These are phyloP conservation scores for Colletotrichum musicola DNA, from an alignment of 2,329 filamentous ascomycete species.

Conservation along the genomic window DNA sequence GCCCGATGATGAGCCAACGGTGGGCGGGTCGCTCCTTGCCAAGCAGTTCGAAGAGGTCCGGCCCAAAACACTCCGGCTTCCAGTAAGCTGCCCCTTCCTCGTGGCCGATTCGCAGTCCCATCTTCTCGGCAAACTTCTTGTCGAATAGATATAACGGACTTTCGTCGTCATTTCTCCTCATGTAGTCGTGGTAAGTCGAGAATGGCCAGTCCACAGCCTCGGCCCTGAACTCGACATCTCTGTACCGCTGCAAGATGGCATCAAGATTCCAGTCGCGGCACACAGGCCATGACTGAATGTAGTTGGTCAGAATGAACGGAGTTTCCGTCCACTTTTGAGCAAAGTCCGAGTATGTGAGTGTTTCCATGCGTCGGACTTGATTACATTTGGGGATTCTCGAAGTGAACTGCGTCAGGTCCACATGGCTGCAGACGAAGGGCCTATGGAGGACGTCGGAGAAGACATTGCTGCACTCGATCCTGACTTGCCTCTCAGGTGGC, in stretches of 20 bases:
- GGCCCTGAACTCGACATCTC: conserved; percentile 80
- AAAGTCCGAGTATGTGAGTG: conserved; percentile 81
- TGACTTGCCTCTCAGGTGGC: conserved; percentile 60
- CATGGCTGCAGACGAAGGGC: conserved; percentile 89
- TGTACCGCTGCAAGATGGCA: conserved; percentile 73
- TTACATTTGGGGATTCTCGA: conserved; percentile 80
- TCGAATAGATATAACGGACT: conserved; percentile 95
- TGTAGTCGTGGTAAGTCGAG: conserved; percentile 84
- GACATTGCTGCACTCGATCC: conserved; percentile 79
- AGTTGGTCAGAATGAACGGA: conserved; percentile 88
- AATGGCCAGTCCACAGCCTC: conserved; percentile 95
- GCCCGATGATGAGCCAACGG: conserved; percentile 93
- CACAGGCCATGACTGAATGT: conserved; percentile 85
- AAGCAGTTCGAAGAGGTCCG: conserved; percentile 86
- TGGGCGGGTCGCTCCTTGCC: conserved; percentile 85
- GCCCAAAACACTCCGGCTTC: conserved; percentile 85
- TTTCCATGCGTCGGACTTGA: conserved; percentile 75
- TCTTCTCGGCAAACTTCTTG: conserved; percentile 87
- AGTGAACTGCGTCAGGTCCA: conserved; percentile 75
- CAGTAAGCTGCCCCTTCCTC: conserved; percentile 73
- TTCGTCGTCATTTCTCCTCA: conserved; percentile 84
- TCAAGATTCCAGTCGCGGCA: conserved; percentile 80
- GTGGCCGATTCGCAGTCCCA: conserved; percentile 74
- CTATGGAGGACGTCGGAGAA: conserved; percentile 93
- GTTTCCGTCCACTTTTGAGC: conserved; percentile 79